Evolutionary conservation across 805 yeast species (phyloP).

Genomic region (Huiozyma naganishii): DNA sequence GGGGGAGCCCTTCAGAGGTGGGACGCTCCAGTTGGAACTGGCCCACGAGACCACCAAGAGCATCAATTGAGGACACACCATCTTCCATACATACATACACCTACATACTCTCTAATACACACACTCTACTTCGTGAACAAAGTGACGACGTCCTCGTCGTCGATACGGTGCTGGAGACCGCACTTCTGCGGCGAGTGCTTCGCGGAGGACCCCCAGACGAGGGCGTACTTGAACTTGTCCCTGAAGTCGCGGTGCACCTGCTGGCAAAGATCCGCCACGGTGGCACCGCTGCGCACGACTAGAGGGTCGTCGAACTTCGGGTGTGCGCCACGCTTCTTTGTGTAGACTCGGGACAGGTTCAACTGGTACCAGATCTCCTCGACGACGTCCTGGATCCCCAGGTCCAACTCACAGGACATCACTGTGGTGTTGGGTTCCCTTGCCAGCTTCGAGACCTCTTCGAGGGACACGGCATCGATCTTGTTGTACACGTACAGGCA

Average conservation of each 20-base stretch:
- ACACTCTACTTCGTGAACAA: conserved; percentile 64
- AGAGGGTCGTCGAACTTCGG: conserved; percentile 85
- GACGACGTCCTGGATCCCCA: conserved; percentile 78
- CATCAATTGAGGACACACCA: not conserved
- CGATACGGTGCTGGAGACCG: conserved; percentile 71
- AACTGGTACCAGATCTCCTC: conserved; percentile 91
- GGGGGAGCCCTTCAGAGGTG: conserved; percentile 42
- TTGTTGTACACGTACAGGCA: conserved; percentile 92
- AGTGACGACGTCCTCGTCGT: conserved; percentile 91
- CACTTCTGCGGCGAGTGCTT: conserved; percentile 96
- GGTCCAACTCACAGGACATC: conserved; percentile 80
- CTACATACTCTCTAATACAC: not conserved
- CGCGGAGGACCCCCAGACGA: conserved; percentile 94
- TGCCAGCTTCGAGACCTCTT: conserved; percentile 87
- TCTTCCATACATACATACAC: not conserved
- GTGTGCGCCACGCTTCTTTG: conserved; percentile 73
- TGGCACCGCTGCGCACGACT: conserved; percentile 72
- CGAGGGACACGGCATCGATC: conserved; percentile 88
- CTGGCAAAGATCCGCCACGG: conserved; percentile 82
- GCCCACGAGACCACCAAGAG: conserved; percentile 24
- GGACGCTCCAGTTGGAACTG: conserved; percentile 33
- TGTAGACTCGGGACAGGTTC: conserved; percentile 67
- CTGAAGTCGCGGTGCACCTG: conserved; percentile 88
- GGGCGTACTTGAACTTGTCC: conserved; percentile 82
- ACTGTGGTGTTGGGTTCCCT: conserved; percentile 89